Conservation (phyloP, 2,329 filamentous ascomycete genomes). For the Penicillium sp. region DNA sequence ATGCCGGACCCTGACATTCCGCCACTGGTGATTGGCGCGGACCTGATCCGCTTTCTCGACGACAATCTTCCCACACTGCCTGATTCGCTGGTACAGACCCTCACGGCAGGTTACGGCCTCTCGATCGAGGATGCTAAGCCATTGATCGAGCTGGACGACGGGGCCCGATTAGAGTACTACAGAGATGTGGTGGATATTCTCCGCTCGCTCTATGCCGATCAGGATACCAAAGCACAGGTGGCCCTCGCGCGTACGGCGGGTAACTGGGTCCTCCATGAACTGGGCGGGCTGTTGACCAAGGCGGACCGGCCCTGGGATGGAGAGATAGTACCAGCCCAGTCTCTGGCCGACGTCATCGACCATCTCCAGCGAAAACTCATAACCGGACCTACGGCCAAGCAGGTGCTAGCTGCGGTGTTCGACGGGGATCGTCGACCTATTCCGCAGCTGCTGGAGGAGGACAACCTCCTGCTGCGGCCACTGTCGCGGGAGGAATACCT, state of each 20-base stretch:
- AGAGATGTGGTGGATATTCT: constrained; percentile 43
- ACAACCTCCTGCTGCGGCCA: constrained; percentile 53
- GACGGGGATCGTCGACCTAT: constrained; percentile 48
- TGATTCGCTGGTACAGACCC: constrained; percentile 64
- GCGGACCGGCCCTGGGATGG: constrained; percentile 46
- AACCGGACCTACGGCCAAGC: constrained; percentile 57
- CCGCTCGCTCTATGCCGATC: constrained; percentile 24
- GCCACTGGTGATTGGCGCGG: constrained; percentile 68
- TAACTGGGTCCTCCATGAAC: constrained; percentile 72
- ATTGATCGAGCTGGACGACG: constrained; percentile 70
- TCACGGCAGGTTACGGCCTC: constrained; percentile 59
- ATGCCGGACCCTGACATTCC: constrained; percentile 94
- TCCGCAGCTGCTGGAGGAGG: constrained; percentile 52
- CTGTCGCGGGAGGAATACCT: constrained; percentile 55
- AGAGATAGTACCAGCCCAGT: constrained; percentile 38
- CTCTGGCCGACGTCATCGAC: constrained; percentile 46
- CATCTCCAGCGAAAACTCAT: constrained; percentile 44
- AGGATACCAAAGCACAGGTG: constrained; percentile 25
- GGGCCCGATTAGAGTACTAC: constrained; percentile 77
- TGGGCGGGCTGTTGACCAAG: constrained; percentile 60
- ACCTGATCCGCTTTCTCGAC: constrained; percentile 62
- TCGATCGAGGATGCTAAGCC: constrained; percentile 78
- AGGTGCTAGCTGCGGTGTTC: constrained; percentile 54
- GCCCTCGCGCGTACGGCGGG: constrained; percentile 49
- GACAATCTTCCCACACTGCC: constrained; percentile 65